Conservation (phyloP, 805 yeast genomes). For the Tetrapisispora pingtungensis region DNA sequence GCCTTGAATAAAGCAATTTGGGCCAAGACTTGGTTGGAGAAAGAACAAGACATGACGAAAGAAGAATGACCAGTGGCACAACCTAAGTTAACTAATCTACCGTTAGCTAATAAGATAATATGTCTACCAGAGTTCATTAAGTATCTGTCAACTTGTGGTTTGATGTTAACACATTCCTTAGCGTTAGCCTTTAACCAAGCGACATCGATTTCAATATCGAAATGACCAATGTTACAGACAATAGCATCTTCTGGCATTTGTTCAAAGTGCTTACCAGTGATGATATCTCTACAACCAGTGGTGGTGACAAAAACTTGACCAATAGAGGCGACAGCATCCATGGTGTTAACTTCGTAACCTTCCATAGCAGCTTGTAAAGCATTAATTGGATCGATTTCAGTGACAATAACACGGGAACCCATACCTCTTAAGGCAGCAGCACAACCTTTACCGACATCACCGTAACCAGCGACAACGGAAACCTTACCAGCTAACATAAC, state of each 20-base stretch:
- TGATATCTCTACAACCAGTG: slow-evolving; percentile 98
- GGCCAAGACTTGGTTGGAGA: slow-evolving; percentile 98
- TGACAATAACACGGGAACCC: slow-evolving; percentile 98
- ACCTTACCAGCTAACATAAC: slow-evolving; percentile 99
- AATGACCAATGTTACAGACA: slow-evolving; percentile 99
- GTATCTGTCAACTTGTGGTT: slow-evolving; percentile 98
- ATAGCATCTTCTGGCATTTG: slow-evolving; percentile 98
- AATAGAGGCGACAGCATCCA: slow-evolving; percentile 82
- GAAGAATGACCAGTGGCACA: slow-evolving; percentile 99
- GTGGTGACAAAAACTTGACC: slow-evolving; percentile 99
- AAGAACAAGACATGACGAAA: slow-evolving; percentile 97
- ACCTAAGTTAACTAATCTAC: slow-evolving; percentile 98
- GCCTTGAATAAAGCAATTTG: slow-evolving; percentile 95
- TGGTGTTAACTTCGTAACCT: slow-evolving; percentile 93
- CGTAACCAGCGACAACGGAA: slow-evolving; percentile 98
- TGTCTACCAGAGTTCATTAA: slow-evolving; percentile 82
- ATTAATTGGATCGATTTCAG: slow-evolving; percentile 97
- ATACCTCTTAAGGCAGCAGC: slow-evolving; percentile 96
- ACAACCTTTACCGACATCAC: slow-evolving; percentile 99
- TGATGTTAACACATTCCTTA: slow-evolving; percentile 85
- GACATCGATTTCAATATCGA: slow-evolving; percentile 97
- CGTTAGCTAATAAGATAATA: slow-evolving; percentile 93
- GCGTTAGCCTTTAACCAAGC: slow-evolving; percentile 97
- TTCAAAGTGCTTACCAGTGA: slow-evolving; percentile 77
- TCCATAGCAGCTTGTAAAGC: slow-evolving; percentile 99